These are phyloP conservation scores for Pulveroboletus sp. DNA, from an alignment of 768 basidiomycete genomes.

Conservation along the genomic window DNA sequence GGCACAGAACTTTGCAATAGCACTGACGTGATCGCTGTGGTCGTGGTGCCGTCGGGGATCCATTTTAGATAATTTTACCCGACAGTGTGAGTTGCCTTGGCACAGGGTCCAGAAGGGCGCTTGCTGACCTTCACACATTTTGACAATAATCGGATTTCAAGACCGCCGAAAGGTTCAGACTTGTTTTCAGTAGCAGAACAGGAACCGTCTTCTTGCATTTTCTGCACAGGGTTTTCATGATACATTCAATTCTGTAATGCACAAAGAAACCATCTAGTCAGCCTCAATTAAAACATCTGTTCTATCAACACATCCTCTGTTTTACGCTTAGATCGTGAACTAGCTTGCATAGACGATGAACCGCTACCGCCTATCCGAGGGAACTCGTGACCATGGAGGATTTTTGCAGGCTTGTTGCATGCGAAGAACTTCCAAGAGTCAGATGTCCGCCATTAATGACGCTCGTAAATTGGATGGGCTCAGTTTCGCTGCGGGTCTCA, in stretches of 20 bases:
- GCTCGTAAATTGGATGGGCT: conserved; percentile 14
- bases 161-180: neutral
- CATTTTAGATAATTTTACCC: neutral
- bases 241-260: neutral
- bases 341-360: neutral
- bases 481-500: neutral
- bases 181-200: neutral
- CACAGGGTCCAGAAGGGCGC: no score
- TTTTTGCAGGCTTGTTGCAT: neutral
- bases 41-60: neutral
- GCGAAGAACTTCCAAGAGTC: neutral
- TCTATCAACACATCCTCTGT: neutral
- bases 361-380: neutral
- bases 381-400: neutral
- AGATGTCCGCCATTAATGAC: conserved; percentile 6
- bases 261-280: neutral
- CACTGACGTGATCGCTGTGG: neutral
- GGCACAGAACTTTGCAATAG: neutral
- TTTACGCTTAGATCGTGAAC: neutral
- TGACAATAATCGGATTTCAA: neutral
- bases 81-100: neutral
- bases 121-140: neutral
- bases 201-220: neutral
- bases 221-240: neutral
- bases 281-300: neutral